phyloP scores from a whole-genome alignment of 169 alveolate genomes.

The Cryptosporidium canis region DNA sequence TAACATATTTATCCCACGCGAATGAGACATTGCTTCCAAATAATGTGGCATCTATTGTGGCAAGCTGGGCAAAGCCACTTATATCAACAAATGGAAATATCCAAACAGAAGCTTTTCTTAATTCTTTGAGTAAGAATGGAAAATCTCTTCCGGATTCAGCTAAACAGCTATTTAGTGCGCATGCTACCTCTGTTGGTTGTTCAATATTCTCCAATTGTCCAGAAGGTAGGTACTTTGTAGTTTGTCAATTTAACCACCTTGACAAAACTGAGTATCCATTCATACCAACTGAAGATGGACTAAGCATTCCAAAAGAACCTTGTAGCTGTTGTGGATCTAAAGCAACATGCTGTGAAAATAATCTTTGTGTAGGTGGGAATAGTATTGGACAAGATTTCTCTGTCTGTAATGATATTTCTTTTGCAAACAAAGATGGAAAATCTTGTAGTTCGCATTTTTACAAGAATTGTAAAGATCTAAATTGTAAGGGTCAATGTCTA shows the following conservation, averaged over 20 bases:
- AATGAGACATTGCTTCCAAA: constrained; percentile 64
- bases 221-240: constrained; percentile 59
- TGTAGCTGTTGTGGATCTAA: constrained; percentile 69
- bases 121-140: constrained; percentile 11
- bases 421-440: not conserved
- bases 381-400: constrained; percentile 66
- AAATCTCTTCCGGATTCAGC: constrained; percentile 34
- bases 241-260: constrained; percentile 54
- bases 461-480: constrained; percentile 46
- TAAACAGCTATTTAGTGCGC: constrained; percentile 64
- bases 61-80: constrained; percentile 60
- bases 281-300: constrained; percentile 54
- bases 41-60: constrained; percentile 70
- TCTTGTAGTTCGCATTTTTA: constrained; percentile 33
- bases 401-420: constrained; percentile 27
- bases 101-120: constrained; percentile 6
- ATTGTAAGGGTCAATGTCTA: constrained; percentile 60
- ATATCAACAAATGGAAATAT: constrained; percentile 39
- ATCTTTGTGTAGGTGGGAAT: constrained; percentile 69
- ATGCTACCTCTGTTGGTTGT: constrained; percentile 66
- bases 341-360: constrained; percentile 70
- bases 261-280: constrained; percentile 37
- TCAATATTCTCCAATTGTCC: constrained; percentile 65
- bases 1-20: constrained; percentile 58
- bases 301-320: constrained; percentile 40